Percentiles rank a stretch among this genome's conserved stretches.
These are phyloP conservation scores for Metschnikowia chrysomelidarum DNA, from an alignment of 805 yeast species.

Conservation along the genomic window DNA sequence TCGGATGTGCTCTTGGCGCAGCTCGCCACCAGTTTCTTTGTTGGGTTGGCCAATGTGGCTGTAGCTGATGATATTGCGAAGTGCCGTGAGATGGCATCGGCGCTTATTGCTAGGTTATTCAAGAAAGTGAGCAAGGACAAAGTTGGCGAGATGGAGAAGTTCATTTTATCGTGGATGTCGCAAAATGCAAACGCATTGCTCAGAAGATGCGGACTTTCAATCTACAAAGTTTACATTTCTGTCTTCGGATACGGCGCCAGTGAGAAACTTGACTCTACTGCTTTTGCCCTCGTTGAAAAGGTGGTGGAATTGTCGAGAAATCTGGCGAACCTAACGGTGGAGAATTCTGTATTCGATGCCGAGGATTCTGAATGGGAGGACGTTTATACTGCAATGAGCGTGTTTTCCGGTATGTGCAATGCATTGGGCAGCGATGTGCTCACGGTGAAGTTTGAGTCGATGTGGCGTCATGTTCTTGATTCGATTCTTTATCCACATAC, in stretches of 20 bases:
- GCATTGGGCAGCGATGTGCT: conserved; percentile 33
- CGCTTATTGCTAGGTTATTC: conserved; percentile 56
- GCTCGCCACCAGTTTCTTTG: conserved; percentile 73
- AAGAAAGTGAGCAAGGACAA: conserved; percentile 41
- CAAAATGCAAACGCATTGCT: conserved; percentile 52
- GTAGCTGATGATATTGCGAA: conserved; percentile 74
- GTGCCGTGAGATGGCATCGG: conserved; percentile 81
- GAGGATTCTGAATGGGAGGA: conserved; percentile 68
- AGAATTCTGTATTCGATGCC: conserved; percentile 14
- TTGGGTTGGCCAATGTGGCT: conserved; percentile 73
- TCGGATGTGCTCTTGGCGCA: conserved; percentile 56
- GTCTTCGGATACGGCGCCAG: conserved; percentile 45
- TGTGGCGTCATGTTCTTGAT: conserved; percentile 54
- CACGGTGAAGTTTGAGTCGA: conserved; percentile 25
- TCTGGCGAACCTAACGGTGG: conserved; percentile 11
- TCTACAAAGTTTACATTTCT: conserved; percentile 59
- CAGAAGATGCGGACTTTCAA: conserved; percentile 69
- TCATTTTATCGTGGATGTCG: conserved; percentile 59
- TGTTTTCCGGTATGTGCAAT: conserved; percentile 44
- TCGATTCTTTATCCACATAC: conserved; percentile 81
- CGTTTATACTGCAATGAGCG: conserved; percentile 62
- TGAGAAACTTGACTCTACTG: conserved; percentile 40
- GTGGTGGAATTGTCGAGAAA: conserved; percentile 34
- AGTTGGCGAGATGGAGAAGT: conserved; percentile 37
- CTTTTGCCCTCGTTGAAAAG: conserved; percentile 22